Evolutionary conservation across 768 basidiomycete species (phyloP), one percentile per base, ranked within the genome.

Genomic region (Mycena capillaripes): DNA sequence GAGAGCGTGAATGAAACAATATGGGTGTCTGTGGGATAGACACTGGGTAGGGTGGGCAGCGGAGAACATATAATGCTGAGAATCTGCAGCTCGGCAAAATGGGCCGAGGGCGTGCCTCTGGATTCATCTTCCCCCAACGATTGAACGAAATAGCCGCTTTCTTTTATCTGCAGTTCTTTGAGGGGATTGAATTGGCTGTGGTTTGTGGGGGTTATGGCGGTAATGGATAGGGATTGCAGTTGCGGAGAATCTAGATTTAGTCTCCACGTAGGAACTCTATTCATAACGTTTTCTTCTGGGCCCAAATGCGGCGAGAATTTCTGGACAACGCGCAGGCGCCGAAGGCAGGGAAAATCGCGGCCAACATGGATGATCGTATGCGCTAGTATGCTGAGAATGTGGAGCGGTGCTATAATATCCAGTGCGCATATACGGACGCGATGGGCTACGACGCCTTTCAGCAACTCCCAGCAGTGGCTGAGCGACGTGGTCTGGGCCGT

Each of bases 21-120:
- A 4, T 27, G 55, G 34, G 62, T 64, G 46, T 65, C 56, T 25
- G 53, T 42, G 42, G 69, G 55, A 30, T 21, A 32, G 27, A 4
- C n/a, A n/a, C 62, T 21, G 4, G 55, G 21, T 23, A 29, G 1
- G 60, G 42, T 21, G 16, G 42, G 68, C n/a, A 69, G 68, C 17
- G 68, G 68, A 6, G 68, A 69, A 1, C 50, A n/a, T 1, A 38
- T 30, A 42, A 69, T 69, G 52, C 52, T 69, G 68, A 69, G 68
- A 14, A 21, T 38, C 12, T 63, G 21, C 11, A 69, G 53, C 12
- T 36, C 17, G 42, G 19, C 6, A n/a, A 69, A 55, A 30, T 60
- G 50, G 19, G 59, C n/a, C 19, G 42, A 3, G 5, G 55, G 56
- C 14, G 40, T 34, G 21, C 42, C 65, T 3, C 19, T n/a, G 14